Base-by-base conservation (phyloP, 495 filamentous ascomycete genomes). In the Opeltia flavorubescens region DNA sequence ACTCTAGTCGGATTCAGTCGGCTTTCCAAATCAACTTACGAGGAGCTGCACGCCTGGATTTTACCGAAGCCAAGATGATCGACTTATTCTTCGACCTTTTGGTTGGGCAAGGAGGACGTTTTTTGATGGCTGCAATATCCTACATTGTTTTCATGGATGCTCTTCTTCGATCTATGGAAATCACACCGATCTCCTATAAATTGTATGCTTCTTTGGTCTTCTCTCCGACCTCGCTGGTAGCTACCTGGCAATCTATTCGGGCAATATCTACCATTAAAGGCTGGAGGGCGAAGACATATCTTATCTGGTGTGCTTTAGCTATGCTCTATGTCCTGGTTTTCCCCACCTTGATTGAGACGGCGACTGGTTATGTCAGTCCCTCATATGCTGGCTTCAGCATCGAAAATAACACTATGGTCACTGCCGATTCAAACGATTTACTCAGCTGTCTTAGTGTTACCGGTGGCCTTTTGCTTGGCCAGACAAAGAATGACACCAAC, bases 71-170 rank as follows among this genome's bases (percentile, higher is more conserved):
- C 8, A 62, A 62, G 41, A 39, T 55, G 24, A 57, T 57, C 33
- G 58, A 62, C 40, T 50, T 60, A n/a, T 30, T 49, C 1, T 61
- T 54, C 56, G 56, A 61, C 35, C 46, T 62, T 5, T 27, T 52
- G 9, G 34, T 59, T 13, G 59, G 58, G 27, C 48, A 52, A 49
- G 59, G 56, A 3, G 59, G 58, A 7, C 50, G 57, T 20, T 8
- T 57, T 1, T 33, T 60, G 6, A 18, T 59, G 36, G 56, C 48
- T 24, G 59, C 44, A 27, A 47, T 60, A 3, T 52, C 55, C 27
- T 62, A 59, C 26, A 41, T 43, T 8, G 47, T 56, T 9, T 55
- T 55, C 39, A 60, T 55, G 48, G 59, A 61, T 34, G 59, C 47
- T 25, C 36, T 61, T 24, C 25, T 53, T 2, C 48, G 53, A 17